A percentile compares a stretch with the other conserved stretches of the same genome.
Conservation (phyloP, 768 basidiomycete species). For the Xanthoconium stramineum region DNA sequence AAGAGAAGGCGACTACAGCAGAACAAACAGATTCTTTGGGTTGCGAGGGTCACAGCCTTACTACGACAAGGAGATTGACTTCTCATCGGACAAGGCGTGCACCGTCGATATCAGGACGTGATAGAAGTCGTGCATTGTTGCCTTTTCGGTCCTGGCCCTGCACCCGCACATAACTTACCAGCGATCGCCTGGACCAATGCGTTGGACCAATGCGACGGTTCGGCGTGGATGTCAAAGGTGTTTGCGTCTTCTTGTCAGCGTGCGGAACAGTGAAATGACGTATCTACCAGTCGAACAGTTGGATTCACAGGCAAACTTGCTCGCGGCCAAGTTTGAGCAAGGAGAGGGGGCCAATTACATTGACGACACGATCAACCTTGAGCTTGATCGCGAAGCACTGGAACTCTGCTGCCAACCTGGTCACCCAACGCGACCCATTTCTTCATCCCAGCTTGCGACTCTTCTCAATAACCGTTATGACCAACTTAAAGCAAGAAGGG, state of each 20-base stretch:
- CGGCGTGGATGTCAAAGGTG: neutral
- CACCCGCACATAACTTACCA: neutral
- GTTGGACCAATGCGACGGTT: neutral
- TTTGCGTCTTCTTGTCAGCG: neutral
- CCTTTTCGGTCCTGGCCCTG: neutral
- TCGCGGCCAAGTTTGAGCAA: neutral
- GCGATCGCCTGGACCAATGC: neutral
- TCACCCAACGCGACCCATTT: neutral
- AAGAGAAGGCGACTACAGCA: too few relatives aligned
- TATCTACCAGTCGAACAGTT: neutral
- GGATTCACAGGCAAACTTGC: neutral
- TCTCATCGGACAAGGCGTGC: neutral
- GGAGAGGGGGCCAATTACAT: neutral
- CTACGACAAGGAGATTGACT: too few relatives aligned
- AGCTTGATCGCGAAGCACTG: too few relatives aligned
- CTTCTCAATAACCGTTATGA: neutral
- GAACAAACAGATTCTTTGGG: too few relatives aligned
- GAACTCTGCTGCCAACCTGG: too few relatives aligned
- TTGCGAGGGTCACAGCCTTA: too few relatives aligned
- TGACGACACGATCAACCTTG: neutral
- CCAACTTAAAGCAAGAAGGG: neutral
- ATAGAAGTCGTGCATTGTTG: neutral
- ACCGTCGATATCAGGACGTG: neutral
- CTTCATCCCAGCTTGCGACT: neutral
- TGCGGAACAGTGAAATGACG: neutral